These are phyloP conservation scores for Striga asiatica DNA, from an alignment of 257 asterid genomes.

Conservation along the genomic window DNA sequence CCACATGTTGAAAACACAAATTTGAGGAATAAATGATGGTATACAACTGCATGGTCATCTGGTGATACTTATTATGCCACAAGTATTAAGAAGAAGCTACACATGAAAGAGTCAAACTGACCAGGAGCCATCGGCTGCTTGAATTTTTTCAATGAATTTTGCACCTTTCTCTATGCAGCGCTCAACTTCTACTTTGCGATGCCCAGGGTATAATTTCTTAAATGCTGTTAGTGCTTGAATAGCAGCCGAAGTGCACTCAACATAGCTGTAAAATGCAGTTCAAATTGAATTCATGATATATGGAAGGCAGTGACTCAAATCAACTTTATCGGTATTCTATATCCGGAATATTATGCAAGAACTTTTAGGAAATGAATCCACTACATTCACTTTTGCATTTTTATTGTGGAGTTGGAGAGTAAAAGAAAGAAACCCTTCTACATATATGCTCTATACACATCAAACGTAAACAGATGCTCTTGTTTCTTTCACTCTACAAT, in stretches of 20 bases:
- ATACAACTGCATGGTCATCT: slow-evolving; percentile 6
- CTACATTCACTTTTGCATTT: too few species aligned
- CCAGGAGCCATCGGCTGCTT: slow-evolving; percentile 92
- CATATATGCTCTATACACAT: too few species aligned
- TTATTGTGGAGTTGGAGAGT: too few species aligned
- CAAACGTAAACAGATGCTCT: too few species aligned
- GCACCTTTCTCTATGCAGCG: slow-evolving; percentile 55
- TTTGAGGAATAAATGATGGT: not conserved
- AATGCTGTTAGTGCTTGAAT: slow-evolving; percentile 76
- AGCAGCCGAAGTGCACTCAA: slow-evolving; percentile 95
- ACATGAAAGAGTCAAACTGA: slow-evolving; percentile 25
- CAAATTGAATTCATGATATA: slow-evolving; percentile 6
- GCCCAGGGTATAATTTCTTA: slow-evolving; percentile 73
- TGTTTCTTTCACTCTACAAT: too few species aligned
- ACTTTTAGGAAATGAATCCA: too few species aligned
- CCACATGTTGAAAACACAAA: not conserved
- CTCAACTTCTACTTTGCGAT: slow-evolving; percentile 67
- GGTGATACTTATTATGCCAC: slow-evolving; percentile 8
- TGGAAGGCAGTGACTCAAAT: not conserved
- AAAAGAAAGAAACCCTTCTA: too few species aligned
- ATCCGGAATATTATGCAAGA: too few species aligned
- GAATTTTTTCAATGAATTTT: slow-evolving; percentile 60
- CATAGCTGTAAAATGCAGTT: slow-evolving; percentile 52
- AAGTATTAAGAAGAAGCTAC: slow-evolving; percentile 5
- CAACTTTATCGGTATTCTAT: not conserved